phyloP scores from a whole-genome alignment of 345 rosid genomes.

The Dovyalis caffra region DNA sequence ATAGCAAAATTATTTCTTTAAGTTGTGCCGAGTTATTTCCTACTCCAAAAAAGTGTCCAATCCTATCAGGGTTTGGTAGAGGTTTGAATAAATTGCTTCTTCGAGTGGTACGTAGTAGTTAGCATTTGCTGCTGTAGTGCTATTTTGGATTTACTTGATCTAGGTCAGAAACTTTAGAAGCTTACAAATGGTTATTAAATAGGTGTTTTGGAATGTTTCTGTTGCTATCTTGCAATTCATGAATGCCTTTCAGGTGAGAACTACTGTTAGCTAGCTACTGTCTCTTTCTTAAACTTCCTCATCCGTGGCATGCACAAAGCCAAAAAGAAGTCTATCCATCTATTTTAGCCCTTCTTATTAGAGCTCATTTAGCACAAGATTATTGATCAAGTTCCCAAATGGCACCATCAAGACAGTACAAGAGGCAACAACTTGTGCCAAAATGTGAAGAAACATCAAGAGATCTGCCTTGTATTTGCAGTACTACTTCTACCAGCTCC shows the following conservation, averaged over 20 bases:
- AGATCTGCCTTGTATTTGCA: background rate
- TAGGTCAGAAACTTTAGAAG: slow-evolving; percentile 17
- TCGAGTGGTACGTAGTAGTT: slow-evolving; percentile 49
- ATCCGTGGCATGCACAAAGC: background rate
- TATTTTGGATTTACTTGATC: slow-evolving; percentile 33
- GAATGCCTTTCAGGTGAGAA: background rate
- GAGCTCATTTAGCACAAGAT: background rate
- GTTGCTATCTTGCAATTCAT: slow-evolving; percentile 19
- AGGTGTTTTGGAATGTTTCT: slow-evolving; percentile 26
- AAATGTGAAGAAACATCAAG: background rate
- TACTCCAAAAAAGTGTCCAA: slow-evolving; percentile 13
- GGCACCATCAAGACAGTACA: slow-evolving; percentile 10
- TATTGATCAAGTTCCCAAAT: background rate
- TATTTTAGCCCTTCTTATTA: background rate
- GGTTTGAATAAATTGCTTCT: slow-evolving; percentile 12
- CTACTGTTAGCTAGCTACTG: background rate
- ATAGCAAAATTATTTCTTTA: background rate
- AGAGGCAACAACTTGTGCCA: slow-evolving; percentile 5
- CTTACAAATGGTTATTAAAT: slow-evolving; percentile 19
- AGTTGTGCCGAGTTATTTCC: background rate
- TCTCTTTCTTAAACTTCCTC: background rate
- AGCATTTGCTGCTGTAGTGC: slow-evolving; percentile 29
- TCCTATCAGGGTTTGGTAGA: slow-evolving; percentile 37
- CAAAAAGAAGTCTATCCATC: no score
- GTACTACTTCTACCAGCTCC: background rate